Base-by-base conservation (phyloP, 768 basidiomycete species). In the Xanthoconium stramineum region DNA sequence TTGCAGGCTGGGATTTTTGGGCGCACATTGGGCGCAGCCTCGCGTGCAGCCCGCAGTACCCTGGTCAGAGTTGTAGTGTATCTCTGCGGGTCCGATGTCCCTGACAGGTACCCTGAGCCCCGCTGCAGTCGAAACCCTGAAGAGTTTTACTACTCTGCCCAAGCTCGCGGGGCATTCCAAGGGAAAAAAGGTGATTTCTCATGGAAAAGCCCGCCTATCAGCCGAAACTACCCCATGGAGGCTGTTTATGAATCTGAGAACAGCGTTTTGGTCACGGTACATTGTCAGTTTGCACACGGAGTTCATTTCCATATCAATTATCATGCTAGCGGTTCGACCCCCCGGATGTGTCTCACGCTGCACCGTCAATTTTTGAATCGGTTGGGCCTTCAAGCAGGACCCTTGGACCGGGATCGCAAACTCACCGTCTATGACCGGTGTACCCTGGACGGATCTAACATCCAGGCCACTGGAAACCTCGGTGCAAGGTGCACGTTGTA, bases 211-310 rank as follows among this genome's bases (percentile, higher is more conserved):
- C 20, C 35, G 19, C 43, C 28, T 40, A 11, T 30, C 9, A 14
- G 33, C 15, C 19, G 29, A 52, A 19, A 39, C 35, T 47, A 45
- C 33, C 36, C n/a, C 42, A 19, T 12, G 15, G 6, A 29, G 4
- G 32, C 28, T 37, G 32, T 39, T 54, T 52, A 61, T 57, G 55
- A 65, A 40, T 57, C 49, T 58, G 52, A 33, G 63, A 61, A 54
- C 5, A 12, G 6, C 6, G 32, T 15, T 9, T 39, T 33, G 50
- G 36, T 10, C 15, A 45, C 39, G 17, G 30, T 49, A 50, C 53
- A 54, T 53, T 50, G 60, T 48, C 45, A 20, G 35, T 10, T 17
- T 9, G 29, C 50, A 44, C 43, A 46, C 49, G 30, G 38, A 38
- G 51, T 53, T 53, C 50, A 59, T 64, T 36, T 61, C 33, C 39